Conservation (phyloP, 23 red algal genomes). For the Agarophyton chilense region DNA sequence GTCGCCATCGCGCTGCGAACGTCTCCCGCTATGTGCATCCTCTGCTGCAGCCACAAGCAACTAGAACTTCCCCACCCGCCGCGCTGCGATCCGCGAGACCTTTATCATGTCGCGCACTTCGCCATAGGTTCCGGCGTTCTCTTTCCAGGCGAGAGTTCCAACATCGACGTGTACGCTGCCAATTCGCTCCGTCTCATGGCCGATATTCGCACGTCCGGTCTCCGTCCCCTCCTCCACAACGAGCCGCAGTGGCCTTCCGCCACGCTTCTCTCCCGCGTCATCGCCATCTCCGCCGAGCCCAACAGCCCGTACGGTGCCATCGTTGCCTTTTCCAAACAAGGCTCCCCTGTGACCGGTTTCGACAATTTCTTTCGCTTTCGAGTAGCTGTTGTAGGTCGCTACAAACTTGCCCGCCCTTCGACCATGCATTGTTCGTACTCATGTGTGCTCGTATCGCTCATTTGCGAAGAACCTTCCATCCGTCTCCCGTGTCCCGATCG, state of each 20-base stretch:
- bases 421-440: not conserved
- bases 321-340: not conserved
- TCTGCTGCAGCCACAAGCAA: conserved; percentile 32
- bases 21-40: conserved; percentile 1
- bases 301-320: conserved; percentile 1
- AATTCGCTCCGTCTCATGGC: conserved; percentile 35
- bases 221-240: not conserved
- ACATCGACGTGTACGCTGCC: conserved; percentile 9
- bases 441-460: conserved; percentile 22
- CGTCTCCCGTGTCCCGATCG: conserved; percentile 10
- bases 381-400: conserved; percentile 18
- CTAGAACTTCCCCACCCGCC: not conserved
- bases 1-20: not conserved
- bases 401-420: conserved; percentile 1
- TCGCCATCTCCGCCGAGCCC: conserved; percentile 17
- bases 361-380: conserved; percentile 29
- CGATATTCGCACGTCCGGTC: conserved; percentile 20
- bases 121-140: not conserved
- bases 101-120: conserved; percentile 33
- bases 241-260: conserved; percentile 23
- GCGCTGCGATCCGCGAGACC: not conserved
- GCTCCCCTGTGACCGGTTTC: not conserved
- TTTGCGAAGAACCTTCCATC: conserved; percentile 27
- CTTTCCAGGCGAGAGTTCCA: conserved; percentile 22
- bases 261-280: conserved; percentile 9